These are phyloP conservation scores for Aspergillus sclerotiicarbonarius DNA, from an alignment of 495 filamentous ascomycete species.

Conservation along the genomic window DNA sequence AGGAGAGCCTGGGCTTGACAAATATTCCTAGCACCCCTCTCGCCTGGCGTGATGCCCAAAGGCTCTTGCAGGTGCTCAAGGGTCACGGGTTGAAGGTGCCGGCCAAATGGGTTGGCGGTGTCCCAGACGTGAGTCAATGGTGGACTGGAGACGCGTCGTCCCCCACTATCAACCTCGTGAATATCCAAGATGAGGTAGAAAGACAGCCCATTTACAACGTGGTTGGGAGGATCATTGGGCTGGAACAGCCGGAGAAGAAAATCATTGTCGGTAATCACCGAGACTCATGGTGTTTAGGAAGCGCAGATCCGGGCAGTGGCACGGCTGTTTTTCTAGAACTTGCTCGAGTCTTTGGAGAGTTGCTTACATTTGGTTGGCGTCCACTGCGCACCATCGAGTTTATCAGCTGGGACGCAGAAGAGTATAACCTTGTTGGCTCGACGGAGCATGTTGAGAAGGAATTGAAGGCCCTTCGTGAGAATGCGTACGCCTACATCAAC, in stretches of 20 bases:
- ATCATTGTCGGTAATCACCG: slow-evolving; percentile 93
- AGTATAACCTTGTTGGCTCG: slow-evolving; percentile 91
- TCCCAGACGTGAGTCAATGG: slow-evolving; percentile 69
- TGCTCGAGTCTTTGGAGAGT: slow-evolving; percentile 73
- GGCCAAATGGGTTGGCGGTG: slow-evolving; percentile 71
- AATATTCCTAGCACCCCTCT: slow-evolving; percentile 88
- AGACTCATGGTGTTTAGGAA: slow-evolving; percentile 90
- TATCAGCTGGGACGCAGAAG: slow-evolving; percentile 89
- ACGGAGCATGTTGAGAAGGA: slow-evolving; percentile 88
- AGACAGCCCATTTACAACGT: slow-evolving; percentile 89
- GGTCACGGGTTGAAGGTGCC: slow-evolving; percentile 71
- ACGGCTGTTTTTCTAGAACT: slow-evolving; percentile 91
- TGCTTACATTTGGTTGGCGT: slow-evolving; percentile 74
- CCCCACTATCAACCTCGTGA: slow-evolving; percentile 78
- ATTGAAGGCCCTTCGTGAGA: slow-evolving; percentile 52
- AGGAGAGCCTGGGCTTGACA: slow-evolving; percentile 68
- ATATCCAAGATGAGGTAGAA: slow-evolving; percentile 80
- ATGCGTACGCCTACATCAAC: slow-evolving; percentile 84
- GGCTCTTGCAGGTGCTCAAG: slow-evolving; percentile 71
- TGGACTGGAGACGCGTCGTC: slow-evolving; percentile 80
- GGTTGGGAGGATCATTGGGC: slow-evolving; percentile 73
- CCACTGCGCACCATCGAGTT: slow-evolving; percentile 93
- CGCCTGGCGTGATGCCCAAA: slow-evolving; percentile 82
- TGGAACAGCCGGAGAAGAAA: slow-evolving; percentile 78
- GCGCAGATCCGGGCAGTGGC: slow-evolving; percentile 79